Conservation (phyloP, 495 filamentous ascomycete species). For the Penicillium verhagenii region DNA sequence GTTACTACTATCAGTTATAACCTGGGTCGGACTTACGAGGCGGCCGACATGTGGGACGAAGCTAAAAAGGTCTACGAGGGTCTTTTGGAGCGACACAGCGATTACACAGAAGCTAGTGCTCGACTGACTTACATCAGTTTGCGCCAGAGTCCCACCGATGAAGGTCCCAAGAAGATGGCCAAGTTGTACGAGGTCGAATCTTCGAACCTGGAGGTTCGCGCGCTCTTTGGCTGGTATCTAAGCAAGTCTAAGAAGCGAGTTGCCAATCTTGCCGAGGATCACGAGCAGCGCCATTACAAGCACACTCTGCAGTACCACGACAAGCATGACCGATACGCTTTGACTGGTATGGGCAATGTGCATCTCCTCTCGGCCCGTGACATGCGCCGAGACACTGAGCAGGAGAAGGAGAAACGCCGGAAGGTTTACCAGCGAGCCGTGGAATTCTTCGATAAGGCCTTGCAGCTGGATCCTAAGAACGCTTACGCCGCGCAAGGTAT, state of each 20-base stretch:
- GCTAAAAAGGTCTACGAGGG: conserved; percentile 86
- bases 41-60: conserved; percentile 73
- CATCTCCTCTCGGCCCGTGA: conserved; percentile 83
- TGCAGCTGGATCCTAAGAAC: conserved; percentile 88
- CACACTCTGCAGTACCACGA: conserved; percentile 91
- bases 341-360: conserved; percentile 95
- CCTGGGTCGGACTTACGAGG: conserved; percentile 93
- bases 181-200: conserved; percentile 78
- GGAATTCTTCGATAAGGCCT: conserved; percentile 96
- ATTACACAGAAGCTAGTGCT: conserved; percentile 88
- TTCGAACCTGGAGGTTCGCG: conserved; percentile 82
- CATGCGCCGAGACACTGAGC: conserved; percentile 86
- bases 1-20: conserved; percentile 95
- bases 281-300: conserved; percentile 90
- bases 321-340: conserved; percentile 93
- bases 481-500: conserved; percentile 96
- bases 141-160: conserved; percentile 76
- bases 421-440: conserved; percentile 86
- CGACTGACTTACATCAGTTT: conserved; percentile 87
- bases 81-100: conserved; percentile 73
- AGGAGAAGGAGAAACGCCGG: conserved; percentile 84
- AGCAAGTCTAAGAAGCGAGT: conserved; percentile 77
- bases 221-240: conserved; percentile 93
- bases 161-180: conserved; percentile 79
- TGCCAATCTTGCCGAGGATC: conserved; percentile 80